Evolutionary conservation across 768 basidiomycete genomes (phyloP).

Genomic region (Rhizopogon vesiculosus): DNA sequence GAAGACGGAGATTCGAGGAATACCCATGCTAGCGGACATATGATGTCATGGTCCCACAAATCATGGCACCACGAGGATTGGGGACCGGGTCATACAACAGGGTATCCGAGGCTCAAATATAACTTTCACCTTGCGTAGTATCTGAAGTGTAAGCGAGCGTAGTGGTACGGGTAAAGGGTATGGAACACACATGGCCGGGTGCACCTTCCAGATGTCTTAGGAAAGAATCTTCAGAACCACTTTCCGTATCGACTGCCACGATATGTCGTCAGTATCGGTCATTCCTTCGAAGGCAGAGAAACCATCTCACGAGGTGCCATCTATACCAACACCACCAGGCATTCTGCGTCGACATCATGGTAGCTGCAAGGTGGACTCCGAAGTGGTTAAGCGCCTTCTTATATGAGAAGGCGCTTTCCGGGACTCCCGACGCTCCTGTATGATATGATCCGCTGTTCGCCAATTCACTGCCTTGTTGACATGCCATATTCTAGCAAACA

Average conservation of each 20-base stretch:
- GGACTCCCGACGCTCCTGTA: conserved; percentile 60
- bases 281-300: background rate
- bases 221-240: too few relatives aligned
- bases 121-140: background rate
- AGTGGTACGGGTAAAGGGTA: background rate
- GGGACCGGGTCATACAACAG: too few relatives aligned
- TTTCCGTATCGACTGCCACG: background rate
- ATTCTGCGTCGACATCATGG: background rate
- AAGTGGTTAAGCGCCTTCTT: background rate
- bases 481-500: conserved; percentile 67
- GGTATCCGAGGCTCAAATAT: too few relatives aligned
- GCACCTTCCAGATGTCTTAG: background rate
- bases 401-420: conserved; percentile 31
- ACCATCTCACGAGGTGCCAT: background rate
- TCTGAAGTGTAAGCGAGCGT: background rate
- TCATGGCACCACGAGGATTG: background rate
- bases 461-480: conserved; percentile 64
- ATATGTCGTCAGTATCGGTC: background rate
- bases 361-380: background rate
- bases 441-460: conserved; percentile 43
- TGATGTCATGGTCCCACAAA: background rate
- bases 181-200: background rate
- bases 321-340: background rate
- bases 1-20: background rate
- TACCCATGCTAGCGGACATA: background rate